Conservation (phyloP, 805 yeast genomes). For the Sungouiella thailandica region DNA sequence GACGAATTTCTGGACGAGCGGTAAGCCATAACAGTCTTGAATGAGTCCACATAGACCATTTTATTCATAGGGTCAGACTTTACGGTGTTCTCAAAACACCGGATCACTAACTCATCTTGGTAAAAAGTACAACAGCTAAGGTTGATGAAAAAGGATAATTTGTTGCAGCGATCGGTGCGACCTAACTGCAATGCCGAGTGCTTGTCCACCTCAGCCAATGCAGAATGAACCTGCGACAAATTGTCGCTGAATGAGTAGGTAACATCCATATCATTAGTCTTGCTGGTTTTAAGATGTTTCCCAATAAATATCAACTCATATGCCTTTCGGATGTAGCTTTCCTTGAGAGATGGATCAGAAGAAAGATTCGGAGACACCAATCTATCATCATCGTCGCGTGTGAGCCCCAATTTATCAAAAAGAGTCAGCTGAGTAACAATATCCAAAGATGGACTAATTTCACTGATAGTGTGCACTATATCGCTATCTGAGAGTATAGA, state of each 20-base stretch:
- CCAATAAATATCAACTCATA: conserved; percentile 46
- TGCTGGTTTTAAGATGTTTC: conserved; percentile 6
- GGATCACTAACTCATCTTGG: conserved; percentile 37
- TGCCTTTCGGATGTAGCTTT: conserved; percentile 50
- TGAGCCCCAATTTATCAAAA: conserved; percentile 43
- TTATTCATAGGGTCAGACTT: conserved; percentile 28
- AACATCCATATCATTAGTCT: conserved; percentile 14
- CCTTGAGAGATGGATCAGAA: conserved; percentile 27
- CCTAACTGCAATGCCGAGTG: conserved; percentile 23
- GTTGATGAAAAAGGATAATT: conserved; percentile 22
- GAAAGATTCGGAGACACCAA: conserved; percentile 47
- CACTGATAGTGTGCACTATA: conserved; percentile 51
- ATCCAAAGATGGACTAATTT: conserved; percentile 43
- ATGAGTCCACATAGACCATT: conserved; percentile 34
- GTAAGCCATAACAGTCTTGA: conserved; percentile 20
- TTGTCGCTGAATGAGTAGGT: conserved; percentile 29
- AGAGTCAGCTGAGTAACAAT: conserved; percentile 41
- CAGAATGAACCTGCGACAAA: conserved; percentile 26
- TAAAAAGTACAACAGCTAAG: conserved; percentile 28
- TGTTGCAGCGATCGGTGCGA: conserved; percentile 18
- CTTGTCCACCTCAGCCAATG: conserved; percentile 36
- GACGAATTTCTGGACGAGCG: conserved; percentile 11
- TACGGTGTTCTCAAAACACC: conserved; percentile 36
- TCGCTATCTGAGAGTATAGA: conserved; percentile 49
- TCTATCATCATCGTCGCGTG: conserved; percentile 22